Percentiles rank a stretch among this genome's conserved stretches.
These are phyloP conservation scores for Vigna hirtella DNA, from an alignment of 306 rosid genomes.

Conservation along the genomic window DNA sequence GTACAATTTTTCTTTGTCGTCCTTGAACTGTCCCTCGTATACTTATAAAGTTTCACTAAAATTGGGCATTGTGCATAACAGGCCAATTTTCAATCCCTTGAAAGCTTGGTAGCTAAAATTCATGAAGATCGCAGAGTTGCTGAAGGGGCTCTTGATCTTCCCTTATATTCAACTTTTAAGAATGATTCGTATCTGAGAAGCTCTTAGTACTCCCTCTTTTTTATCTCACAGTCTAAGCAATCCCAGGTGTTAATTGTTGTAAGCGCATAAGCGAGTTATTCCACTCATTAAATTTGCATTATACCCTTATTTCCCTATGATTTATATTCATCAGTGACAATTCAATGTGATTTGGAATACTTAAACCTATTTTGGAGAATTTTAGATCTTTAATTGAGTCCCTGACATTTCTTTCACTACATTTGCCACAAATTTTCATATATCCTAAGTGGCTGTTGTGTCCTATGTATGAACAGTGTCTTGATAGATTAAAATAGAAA, in stretches of 20 bases:
- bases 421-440: neutral
- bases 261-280: neutral
- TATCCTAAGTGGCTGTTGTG: neutral
- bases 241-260: conserved; percentile 1
- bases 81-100: conserved; percentile 86
- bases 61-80: conserved; percentile 44
- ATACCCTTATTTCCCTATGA: neutral
- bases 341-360: neutral
- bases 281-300: conserved; percentile 11
- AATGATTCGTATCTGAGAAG: conserved; percentile 66
- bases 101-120: conserved; percentile 77
- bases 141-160: conserved; percentile 88
- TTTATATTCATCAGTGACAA: conserved; percentile 8
- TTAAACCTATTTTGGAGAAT: neutral
- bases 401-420: neutral
- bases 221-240: neutral
- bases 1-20: conserved; percentile 11
- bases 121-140: conserved; percentile 77
- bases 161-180: conserved; percentile 70
- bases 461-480: neutral
- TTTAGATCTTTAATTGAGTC: conserved; percentile 8
- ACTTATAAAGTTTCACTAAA: conserved; percentile 41
- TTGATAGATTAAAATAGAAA: too few species aligned
- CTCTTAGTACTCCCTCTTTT: conserved; percentile 30
- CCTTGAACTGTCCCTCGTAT: neutral